These are phyloP conservation scores for Alternaria novae-zelandiae DNA, from an alignment of 2,329 filamentous ascomycete genomes.

Conservation along the genomic window DNA sequence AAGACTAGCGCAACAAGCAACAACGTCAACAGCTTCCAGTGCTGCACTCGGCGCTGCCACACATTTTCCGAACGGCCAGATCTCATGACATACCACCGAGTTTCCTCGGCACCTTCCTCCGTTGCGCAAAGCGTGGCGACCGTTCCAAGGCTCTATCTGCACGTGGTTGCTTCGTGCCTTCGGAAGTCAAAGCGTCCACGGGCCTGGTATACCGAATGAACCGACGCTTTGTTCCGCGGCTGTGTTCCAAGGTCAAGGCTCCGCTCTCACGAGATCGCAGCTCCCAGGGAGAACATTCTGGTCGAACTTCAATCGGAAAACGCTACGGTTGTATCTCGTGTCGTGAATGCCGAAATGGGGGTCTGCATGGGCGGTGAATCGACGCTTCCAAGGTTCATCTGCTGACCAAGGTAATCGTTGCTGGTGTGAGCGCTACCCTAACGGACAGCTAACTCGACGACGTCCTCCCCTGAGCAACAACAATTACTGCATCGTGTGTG, in stretches of 20 bases:
- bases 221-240: background rate
- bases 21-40: background rate
- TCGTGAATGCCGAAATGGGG: background rate
- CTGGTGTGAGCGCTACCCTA: background rate
- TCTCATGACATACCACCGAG: background rate
- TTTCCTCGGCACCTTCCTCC: background rate
- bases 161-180: background rate
- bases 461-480: background rate
- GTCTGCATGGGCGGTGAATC: background rate
- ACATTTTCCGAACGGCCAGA: background rate
- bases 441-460: background rate
- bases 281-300: background rate
- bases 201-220: background rate
- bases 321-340: background rate
- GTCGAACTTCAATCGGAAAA: background rate
- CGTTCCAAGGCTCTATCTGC: background rate
- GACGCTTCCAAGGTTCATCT: background rate
- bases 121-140: background rate
- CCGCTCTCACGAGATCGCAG: background rate
- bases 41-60: background rate
- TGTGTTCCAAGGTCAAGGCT: background rate
- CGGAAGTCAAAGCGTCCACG: background rate
- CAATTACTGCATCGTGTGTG: background rate
- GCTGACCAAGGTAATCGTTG: background rate
- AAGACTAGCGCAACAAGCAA: conserved; percentile 3